Conservation (phyloP, 371 early-diverging fungal species). For the Mucor sp. region DNA sequence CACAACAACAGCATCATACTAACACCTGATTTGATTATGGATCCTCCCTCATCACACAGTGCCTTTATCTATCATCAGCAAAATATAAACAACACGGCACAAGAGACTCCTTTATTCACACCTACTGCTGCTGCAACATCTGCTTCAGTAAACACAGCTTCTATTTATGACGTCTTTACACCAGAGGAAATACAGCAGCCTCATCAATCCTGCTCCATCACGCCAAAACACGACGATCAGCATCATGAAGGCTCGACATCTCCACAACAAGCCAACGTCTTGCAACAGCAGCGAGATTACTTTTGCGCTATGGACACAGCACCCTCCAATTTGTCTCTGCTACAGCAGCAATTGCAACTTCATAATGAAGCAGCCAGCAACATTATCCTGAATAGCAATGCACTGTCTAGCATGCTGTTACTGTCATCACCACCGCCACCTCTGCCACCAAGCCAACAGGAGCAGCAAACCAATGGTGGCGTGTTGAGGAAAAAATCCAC, state of each 20-base stretch:
- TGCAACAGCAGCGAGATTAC: constrained; percentile 7
- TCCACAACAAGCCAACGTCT: not conserved
- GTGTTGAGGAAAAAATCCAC: not conserved
- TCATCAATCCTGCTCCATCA: not conserved
- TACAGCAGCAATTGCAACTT: constrained; percentile 13
- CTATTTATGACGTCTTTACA: constrained; percentile 21
- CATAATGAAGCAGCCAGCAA: constrained; percentile 10
- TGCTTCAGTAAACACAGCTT: not conserved
- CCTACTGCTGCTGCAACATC: not conserved
- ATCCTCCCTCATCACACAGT: not conserved
- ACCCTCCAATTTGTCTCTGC: not conserved
- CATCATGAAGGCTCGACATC: not conserved
- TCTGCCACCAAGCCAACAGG: not conserved
- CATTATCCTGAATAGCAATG: constrained; percentile 10
- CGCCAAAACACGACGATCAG: constrained; percentile 1
- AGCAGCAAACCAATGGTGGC: not conserved
- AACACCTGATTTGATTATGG: constrained; percentile 7
- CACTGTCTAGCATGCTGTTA: not conserved
- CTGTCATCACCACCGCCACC: constrained; percentile 1
- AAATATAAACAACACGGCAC: not conserved
- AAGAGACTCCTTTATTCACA: not conserved
- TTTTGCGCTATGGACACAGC: constrained; percentile 2
- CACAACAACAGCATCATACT: not conserved
- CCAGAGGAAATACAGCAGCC: constrained; percentile 16
- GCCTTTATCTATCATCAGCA: not conserved